Evolutionary conservation across 78 protist genomes (phyloP).

Genomic region (Guillardia theta): DNA sequence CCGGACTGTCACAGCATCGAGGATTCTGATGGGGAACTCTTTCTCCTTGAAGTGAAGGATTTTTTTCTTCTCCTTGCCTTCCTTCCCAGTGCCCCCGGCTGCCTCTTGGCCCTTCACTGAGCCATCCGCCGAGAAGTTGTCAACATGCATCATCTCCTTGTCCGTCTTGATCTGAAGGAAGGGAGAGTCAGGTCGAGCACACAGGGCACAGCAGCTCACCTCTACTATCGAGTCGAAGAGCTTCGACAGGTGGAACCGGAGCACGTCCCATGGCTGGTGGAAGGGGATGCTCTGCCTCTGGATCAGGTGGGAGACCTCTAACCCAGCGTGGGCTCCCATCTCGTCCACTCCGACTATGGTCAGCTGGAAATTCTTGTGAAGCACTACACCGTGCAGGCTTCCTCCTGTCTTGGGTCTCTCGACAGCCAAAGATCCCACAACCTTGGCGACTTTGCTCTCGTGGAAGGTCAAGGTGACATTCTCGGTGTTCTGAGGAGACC

Average conservation of each 20-base stretch:
- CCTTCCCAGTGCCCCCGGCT: not conserved
- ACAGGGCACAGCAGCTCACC: not conserved
- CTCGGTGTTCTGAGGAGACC: conserved; percentile 7
- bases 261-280: conserved; percentile 26
- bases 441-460: conserved; percentile 10
- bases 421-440: conserved; percentile 53
- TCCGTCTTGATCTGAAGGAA: no score
- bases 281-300: conserved; percentile 23
- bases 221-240: conserved; percentile 23
- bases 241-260: not conserved
- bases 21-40: not conserved
- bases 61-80: not conserved
- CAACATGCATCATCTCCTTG: no score
- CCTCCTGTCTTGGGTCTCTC: not conserved
- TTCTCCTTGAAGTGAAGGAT: not conserved
- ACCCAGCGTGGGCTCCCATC: not conserved
- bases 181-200: no score
- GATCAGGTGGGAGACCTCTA: conserved; percentile 25
- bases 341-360: not conserved
- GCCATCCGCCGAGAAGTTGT: no score
- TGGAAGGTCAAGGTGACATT: conserved; percentile 45
- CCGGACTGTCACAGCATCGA: conserved; percentile 20
- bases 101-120: not conserved
- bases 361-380: conserved; percentile 27
- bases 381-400: conserved; percentile 20